Evolutionary conservation across 331 rosid genomes (phyloP).

Genomic region (Quercus tomentella): DNA sequence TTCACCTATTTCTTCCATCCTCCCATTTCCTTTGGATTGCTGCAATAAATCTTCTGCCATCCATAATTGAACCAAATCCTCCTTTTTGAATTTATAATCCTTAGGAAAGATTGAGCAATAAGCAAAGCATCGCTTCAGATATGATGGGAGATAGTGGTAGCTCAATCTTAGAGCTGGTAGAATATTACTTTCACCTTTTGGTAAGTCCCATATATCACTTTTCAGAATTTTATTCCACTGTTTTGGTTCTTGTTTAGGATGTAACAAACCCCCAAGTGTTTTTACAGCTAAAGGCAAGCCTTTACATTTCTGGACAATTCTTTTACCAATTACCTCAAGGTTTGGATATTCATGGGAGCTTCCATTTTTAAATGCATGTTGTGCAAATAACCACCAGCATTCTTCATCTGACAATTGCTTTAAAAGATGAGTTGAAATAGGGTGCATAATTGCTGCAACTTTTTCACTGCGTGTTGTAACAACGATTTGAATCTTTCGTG

Average conservation of each 20-base stretch:
- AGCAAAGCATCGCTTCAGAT: conserved; percentile 21
- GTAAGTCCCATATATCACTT: conserved; percentile 1
- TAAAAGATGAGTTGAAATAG: not conserved
- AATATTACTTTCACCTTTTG: not conserved
- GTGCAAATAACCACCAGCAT: conserved; percentile 30
- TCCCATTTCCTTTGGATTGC: not conserved
- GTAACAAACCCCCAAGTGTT: conserved; percentile 16
- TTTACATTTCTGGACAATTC: conserved; percentile 16
- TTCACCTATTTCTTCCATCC: conserved; percentile 16
- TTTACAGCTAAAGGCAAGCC: conserved; percentile 26
- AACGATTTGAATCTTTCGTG: conserved; percentile 12
- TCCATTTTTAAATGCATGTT: conserved; percentile 12
- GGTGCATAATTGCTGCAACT: conserved; percentile 4
- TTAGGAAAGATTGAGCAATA: conserved; percentile 21
- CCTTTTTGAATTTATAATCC: conserved; percentile 1
- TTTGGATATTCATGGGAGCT: not conserved
- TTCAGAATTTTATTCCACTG: not conserved
- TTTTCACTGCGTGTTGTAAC: conserved; percentile 20
- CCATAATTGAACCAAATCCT: conserved; percentile 18
- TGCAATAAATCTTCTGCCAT: conserved; percentile 20
- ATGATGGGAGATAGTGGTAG: conserved; percentile 7
- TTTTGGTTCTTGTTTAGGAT: not conserved
- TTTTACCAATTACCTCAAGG: conserved; percentile 7
- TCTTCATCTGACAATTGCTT: conserved; percentile 14
- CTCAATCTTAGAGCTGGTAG: conserved; percentile 19